A percentile compares a stretch with the other conserved stretches of the same genome.
phyloP scores from a whole-genome alignment of 106 monocot genomes.

The Acorus calamus region DNA sequence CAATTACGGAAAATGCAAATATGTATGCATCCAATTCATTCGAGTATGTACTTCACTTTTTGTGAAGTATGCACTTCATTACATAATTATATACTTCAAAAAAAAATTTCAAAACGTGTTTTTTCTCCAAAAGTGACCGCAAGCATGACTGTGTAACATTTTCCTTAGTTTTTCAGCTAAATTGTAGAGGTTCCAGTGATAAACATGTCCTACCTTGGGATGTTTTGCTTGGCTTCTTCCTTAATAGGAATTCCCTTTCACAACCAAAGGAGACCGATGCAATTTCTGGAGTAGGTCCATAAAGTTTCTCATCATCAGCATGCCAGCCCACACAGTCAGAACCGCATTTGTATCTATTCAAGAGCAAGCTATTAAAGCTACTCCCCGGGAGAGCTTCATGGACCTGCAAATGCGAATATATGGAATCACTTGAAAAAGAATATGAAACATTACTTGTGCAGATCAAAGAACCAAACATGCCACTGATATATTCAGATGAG shows the following conservation, averaged over 20 bases:
- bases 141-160: too few relatives aligned
- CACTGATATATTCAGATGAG: neutral
- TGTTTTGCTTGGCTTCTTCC: slow-evolving; percentile 43
- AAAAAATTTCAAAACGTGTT: too few relatives aligned
- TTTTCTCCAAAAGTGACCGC: too few relatives aligned
- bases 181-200: neutral
- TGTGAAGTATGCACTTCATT: too few relatives aligned
- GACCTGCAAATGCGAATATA: slow-evolving; percentile 26
- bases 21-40: too few relatives aligned
- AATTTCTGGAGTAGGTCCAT: slow-evolving; percentile 88
- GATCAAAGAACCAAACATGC: too few relatives aligned
- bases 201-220: slow-evolving; percentile 26
- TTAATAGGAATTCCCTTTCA: slow-evolving; percentile 73
- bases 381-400: slow-evolving; percentile 89
- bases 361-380: slow-evolving; percentile 58
- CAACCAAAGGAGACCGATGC: slow-evolving; percentile 94
- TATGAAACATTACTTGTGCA: neutral
- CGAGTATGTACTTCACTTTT: too few relatives aligned
- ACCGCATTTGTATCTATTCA: slow-evolving; percentile 68
- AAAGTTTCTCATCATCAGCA: slow-evolving; percentile 89
- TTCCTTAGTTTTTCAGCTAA: too few relatives aligned
- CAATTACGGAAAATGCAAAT: too few relatives aligned
- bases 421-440: neutral
- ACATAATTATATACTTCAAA: too few relatives aligned
- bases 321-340: slow-evolving; percentile 93